Percentiles rank a stretch among this genome's conserved stretches.
Conservation (phyloP, 2,329 filamentous ascomycete species). For the Cladophialophora immunda region DNA sequence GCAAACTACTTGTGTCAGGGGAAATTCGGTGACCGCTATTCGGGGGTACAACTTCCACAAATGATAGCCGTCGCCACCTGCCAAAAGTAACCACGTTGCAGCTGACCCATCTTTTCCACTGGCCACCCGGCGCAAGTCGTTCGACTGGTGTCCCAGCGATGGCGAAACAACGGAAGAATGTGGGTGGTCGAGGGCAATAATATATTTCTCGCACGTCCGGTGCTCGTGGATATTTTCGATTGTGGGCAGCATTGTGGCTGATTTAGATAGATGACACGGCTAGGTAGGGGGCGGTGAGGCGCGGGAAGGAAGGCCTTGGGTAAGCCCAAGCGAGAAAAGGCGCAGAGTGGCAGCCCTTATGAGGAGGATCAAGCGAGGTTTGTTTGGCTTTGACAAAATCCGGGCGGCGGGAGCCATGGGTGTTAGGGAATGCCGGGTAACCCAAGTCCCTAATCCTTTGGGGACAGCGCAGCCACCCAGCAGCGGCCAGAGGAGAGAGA, state of each 20-base stretch:
- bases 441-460: not conserved
- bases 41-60: not conserved
- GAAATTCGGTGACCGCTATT: constrained; percentile 4
- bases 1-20: not conserved
- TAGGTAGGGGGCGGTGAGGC: constrained; percentile 4
- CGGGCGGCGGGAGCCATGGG: not conserved
- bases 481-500: not conserved
- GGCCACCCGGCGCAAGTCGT: not conserved
- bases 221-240: not conserved
- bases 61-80: constrained; percentile 12
- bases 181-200: not conserved
- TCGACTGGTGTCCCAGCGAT: not conserved
- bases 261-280: not conserved
- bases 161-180: not conserved
- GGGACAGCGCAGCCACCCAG: not conserved
- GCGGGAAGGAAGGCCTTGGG: constrained; percentile 3
- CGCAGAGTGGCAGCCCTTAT: not conserved
- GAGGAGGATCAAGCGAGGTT: not conserved
- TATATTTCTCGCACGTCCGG: not conserved
- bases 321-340: constrained; percentile 18
- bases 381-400: not conserved
- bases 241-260: not conserved
- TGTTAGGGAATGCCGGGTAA: not conserved
- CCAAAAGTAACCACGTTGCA: constrained; percentile 22
- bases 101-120: constrained; percentile 12